Conservation (phyloP, 371 early-diverging fungal genomes). For the Rozella allomycis region DNA sequence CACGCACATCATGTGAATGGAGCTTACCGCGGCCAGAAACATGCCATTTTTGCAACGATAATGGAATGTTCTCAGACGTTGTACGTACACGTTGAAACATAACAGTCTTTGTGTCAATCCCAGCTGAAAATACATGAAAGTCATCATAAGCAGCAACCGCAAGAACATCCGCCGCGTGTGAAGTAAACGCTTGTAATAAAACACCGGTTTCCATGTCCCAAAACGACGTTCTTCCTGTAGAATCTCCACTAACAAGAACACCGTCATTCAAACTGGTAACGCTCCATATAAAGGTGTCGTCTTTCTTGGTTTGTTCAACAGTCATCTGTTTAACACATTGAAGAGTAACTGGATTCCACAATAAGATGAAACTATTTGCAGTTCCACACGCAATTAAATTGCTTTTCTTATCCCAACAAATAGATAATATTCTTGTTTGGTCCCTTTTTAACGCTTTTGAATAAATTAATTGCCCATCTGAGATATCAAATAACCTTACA, state of each 20-base stretch:
- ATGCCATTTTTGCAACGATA: no score
- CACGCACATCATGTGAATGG: slow-evolving; percentile 79
- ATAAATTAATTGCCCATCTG: slow-evolving; percentile 12
- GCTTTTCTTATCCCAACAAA: slow-evolving; percentile 60
- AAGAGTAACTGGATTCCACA: slow-evolving; percentile 18
- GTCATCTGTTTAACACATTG: slow-evolving; percentile 25
- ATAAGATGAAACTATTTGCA: slow-evolving; percentile 59
- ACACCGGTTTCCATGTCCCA: slow-evolving; percentile 54
- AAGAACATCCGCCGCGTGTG: slow-evolving; percentile 70
- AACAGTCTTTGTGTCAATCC: slow-evolving; percentile 70
- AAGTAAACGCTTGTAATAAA: slow-evolving; percentile 33
- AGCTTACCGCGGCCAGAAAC: slow-evolving; percentile 49
- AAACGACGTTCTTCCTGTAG: slow-evolving; percentile 62
- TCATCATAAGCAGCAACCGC: slow-evolving; percentile 46
- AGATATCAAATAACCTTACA: slow-evolving; percentile 59
- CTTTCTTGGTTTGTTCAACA: slow-evolving; percentile 31
- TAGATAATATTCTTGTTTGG: slow-evolving; percentile 29
- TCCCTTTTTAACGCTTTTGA: slow-evolving; percentile 1
- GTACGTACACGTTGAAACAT: no score
- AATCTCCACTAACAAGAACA: slow-evolving; percentile 69
- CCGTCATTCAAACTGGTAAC: slow-evolving; percentile 28
- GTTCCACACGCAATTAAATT: slow-evolving; percentile 53
- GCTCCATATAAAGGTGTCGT: slow-evolving; percentile 39
- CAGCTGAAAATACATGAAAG: slow-evolving; percentile 50
- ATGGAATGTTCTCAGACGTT: no score